A percentile compares a stretch with the other conserved stretches of the same genome.
Evolutionary conservation across 2,329 filamentous ascomycete species (phyloP).

Genomic region (Magnaporthiopsis rhizophila): DNA sequence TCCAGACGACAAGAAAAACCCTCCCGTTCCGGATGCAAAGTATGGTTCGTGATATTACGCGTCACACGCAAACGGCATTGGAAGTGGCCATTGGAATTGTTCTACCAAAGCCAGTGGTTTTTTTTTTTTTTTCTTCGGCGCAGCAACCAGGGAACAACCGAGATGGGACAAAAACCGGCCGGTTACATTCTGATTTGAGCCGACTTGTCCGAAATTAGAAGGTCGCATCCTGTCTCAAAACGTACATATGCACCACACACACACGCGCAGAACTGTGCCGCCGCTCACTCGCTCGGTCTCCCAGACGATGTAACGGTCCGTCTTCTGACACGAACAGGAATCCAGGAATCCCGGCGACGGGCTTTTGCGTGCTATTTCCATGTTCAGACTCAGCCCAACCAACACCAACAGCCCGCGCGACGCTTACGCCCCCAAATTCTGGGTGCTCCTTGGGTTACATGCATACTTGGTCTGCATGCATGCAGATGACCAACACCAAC

Average conservation of each 20-base stretch:
- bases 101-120: neutral
- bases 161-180: neutral
- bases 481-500: neutral
- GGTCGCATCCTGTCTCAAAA: conserved; percentile 1
- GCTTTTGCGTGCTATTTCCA: neutral
- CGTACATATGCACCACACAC: neutral
- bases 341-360: neutral
- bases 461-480: neutral
- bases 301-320: neutral
- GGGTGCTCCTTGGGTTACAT: neutral
- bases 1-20: too few relatives aligned
- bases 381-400: neutral
- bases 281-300: too few relatives aligned
- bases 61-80: neutral
- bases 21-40: neutral
- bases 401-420: neutral
- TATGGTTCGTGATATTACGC: neutral
- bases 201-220: conserved; percentile 4
- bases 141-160: neutral
- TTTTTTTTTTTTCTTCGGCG: neutral
- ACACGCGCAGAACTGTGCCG: neutral
- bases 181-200: neutral
- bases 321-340: neutral
- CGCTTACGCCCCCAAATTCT: neutral
- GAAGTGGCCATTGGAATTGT: neutral